Percentiles rank a stretch among this genome's conserved stretches.
Conservation (phyloP, 441 rosid genomes). For the Sinapis alba region DNA sequence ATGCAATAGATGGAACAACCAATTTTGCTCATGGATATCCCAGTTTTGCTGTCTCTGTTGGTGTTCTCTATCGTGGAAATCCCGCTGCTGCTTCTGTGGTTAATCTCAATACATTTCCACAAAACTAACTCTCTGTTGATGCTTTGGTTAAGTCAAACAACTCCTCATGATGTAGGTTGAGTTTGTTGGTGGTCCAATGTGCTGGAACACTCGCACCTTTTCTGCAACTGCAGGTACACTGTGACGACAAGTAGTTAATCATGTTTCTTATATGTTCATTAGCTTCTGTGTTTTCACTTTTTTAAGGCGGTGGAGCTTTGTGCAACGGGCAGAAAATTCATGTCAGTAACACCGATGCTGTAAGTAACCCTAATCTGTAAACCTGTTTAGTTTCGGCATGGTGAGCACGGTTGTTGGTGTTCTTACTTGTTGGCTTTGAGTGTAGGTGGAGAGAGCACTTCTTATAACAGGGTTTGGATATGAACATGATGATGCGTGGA, state of each 20-base stretch:
- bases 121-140: not conserved
- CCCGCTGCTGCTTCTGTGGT: conserved; percentile 97
- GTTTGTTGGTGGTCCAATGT: conserved; percentile 97
- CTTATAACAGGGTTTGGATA: conserved; percentile 97
- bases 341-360: conserved; percentile 75
- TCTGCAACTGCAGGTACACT: conserved; percentile 85
- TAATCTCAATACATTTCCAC: conserved; percentile 22
- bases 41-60: conserved; percentile 97
- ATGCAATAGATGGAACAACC: conserved; percentile 83
- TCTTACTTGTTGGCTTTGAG: conserved; percentile 4
- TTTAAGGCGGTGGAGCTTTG: conserved; percentile 95
- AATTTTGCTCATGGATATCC: conserved; percentile 97
- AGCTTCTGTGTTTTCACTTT: conserved; percentile 1
- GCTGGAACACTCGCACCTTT: conserved; percentile 88
- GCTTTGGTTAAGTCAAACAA: not conserved
- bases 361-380: conserved; percentile 36
- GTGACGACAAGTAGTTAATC: not conserved
- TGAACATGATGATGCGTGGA: conserved; percentile 94
- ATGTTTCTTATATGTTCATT: conserved; percentile 1
- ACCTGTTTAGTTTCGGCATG: not conserved
- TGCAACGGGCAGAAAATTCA: conserved; percentile 86
- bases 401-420: not conserved
- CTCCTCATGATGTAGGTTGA: conserved; percentile 57
- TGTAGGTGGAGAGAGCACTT: conserved; percentile 91
- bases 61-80: conserved; percentile 76